phyloP scores from a whole-genome alignment of 2,329 filamentous ascomycete genomes.

The Fonsecaea erecta region DNA sequence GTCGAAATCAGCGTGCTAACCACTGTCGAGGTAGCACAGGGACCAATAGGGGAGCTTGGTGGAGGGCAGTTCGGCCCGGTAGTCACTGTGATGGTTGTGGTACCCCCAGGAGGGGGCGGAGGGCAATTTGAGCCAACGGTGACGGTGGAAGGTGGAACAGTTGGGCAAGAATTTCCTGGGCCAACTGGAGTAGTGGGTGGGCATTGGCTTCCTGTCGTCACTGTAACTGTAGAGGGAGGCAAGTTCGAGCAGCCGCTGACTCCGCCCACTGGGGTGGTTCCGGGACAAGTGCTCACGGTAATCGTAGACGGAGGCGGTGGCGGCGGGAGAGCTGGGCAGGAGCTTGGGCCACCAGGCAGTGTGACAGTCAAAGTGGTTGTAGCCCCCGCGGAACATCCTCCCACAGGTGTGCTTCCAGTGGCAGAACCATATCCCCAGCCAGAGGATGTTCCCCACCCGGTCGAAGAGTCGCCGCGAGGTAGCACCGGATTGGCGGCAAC shows the following conservation, averaged over 20 bases:
- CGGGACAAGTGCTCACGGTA: slow-evolving; percentile 7
- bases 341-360: background rate
- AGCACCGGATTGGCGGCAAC: slow-evolving; percentile 7
- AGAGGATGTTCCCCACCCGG: background rate
- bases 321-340: slow-evolving; percentile 1
- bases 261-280: background rate
- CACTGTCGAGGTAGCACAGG: slow-evolving; percentile 4
- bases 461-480: slow-evolving; percentile 6
- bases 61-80: background rate
- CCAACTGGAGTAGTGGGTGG: slow-evolving; percentile 1
- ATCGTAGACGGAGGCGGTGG: background rate
- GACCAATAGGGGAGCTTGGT: background rate
- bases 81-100: slow-evolving; percentile 3
- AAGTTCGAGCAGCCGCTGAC: background rate
- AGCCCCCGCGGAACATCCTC: background rate
- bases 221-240: slow-evolving; percentile 1
- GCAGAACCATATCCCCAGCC: slow-evolving; percentile 1
- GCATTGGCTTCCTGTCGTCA: background rate
- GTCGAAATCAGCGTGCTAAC: background rate
- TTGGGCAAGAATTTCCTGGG: slow-evolving; percentile 1
- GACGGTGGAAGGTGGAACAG: background rate
- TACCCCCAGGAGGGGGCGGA: background rate
- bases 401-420: slow-evolving; percentile 1
- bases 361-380: background rate
- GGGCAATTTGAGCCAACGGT: background rate